Conservation (phyloP, 345 rosid genomes). For the Sonneratia alba region DNA sequence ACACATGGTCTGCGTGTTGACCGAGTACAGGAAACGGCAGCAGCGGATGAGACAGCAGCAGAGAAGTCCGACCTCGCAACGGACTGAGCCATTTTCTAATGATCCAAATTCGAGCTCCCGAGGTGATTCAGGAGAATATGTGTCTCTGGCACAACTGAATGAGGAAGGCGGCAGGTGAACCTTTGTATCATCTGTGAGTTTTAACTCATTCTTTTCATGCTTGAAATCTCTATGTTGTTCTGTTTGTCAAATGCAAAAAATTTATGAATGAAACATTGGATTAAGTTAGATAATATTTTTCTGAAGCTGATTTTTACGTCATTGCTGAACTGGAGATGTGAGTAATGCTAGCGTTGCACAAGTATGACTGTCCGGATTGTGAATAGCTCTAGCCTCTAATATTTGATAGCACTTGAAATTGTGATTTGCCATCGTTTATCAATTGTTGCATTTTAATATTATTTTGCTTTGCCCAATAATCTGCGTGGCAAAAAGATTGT, state of each 20-base stretch:
- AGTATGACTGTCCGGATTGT: neutral
- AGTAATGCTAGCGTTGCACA: neutral
- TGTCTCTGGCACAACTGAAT: constrained; percentile 51
- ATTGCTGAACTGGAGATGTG: neutral
- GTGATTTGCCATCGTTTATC: neutral
- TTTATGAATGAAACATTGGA: neutral
- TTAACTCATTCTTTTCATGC: neutral
- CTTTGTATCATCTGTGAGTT: neutral
- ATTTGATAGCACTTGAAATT: neutral
- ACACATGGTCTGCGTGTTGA: constrained; percentile 77
- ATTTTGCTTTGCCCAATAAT: neutral
- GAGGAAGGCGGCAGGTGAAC: constrained; percentile 57
- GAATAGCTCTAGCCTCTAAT: neutral
- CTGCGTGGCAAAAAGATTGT: neutral
- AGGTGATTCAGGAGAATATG: constrained; percentile 40
- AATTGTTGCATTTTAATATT: neutral
- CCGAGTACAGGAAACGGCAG: constrained; percentile 68
- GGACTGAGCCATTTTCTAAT: no score
- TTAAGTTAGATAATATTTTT: neutral
- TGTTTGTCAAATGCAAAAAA: neutral
- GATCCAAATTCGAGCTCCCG: no score
- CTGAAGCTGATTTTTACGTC: neutral
- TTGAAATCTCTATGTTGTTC: neutral
- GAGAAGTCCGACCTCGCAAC: neutral
- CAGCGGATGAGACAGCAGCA: constrained; percentile 18